Percentiles rank a stretch among this genome's conserved stretches.
These are phyloP conservation scores for Cordyceps cateniannulata DNA, from an alignment of 2,329 filamentous ascomycete species.

Conservation along the genomic window DNA sequence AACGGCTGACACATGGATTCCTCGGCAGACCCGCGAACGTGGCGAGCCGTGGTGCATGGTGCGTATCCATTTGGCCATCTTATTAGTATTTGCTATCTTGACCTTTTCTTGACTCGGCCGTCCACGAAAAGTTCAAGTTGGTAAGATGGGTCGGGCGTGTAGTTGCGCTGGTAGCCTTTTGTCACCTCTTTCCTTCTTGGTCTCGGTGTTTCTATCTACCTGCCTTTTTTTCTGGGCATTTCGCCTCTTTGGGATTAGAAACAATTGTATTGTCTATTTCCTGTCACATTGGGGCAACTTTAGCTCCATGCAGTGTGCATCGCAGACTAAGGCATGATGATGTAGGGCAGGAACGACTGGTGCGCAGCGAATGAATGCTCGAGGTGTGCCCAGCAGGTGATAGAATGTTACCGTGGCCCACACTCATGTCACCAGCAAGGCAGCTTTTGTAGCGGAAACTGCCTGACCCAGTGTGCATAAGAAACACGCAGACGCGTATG, in stretches of 20 bases:
- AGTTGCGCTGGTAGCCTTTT: not conserved
- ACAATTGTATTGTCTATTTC: not conserved
- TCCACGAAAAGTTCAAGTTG: not conserved
- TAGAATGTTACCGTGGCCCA: constrained; percentile 1
- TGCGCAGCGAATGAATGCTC: not conserved
- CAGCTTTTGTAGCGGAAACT: not conserved
- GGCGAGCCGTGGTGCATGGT: constrained; percentile 6
- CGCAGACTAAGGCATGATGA: constrained; percentile 1
- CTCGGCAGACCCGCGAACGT: constrained; percentile 12
- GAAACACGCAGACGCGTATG: not conserved
- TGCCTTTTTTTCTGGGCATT: not conserved
- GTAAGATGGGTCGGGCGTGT: constrained; percentile 4
- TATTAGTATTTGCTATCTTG: not conserved
- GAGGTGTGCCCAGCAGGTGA: not conserved
- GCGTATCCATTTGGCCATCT: not conserved
- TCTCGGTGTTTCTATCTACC: not conserved
- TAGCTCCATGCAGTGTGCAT: constrained; percentile 1
- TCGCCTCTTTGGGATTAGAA: not conserved
- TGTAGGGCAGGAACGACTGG: not conserved
- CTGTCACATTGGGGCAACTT: not conserved
- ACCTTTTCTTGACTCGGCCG: not conserved
- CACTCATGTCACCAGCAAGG: not conserved
- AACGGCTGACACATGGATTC: not conserved
- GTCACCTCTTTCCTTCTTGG: not conserved
- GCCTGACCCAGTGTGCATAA: not conserved